Evolutionary conservation across 1,284 basidiomycete species (phyloP), one percentile per base, ranked within the genome.

Genomic region (Leccinum insigne): DNA sequence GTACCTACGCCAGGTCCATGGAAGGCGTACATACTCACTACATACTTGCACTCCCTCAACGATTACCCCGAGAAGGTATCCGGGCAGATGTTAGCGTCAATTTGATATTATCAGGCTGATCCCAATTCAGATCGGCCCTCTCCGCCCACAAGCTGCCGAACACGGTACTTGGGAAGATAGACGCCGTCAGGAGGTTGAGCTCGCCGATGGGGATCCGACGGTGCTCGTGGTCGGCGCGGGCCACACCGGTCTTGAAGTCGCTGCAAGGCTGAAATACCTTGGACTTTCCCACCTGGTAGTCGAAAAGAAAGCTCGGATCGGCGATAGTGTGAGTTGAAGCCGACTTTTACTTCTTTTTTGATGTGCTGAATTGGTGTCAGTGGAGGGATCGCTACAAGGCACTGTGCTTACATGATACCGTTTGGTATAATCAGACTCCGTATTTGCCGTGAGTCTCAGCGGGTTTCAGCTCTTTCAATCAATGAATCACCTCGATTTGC

Each of bases 1-100:
- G 73, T 54, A 0, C 75, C 75, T 0, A 6, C 62, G 0, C 65
- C 67, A 5, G 67, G 66, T 26, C 32, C 38, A 1, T 76, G 77
- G 77, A 78, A 74, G 64, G 77, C 69, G 2, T 77, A 77, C 44
- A 63, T 58, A 1, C 14, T 76, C 7, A 83, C 80, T 68, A 86
- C 86, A 0, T 79, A 80, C 64, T 76, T 87, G 38, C 82, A 85
- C 47, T 79, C 78, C 16, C 77, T 88, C 57, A 77, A 83, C 52
- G 85, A 76, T 26, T 78, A 79, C 68, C 81, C 82, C 0, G 83
- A 84, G 26, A 62, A 73, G 67, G 73, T 29, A 60, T 26, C 14
- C 14, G 56, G 26, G 23, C 6, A 18, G 26, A 58, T 32, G 1
- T 11, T 2, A 10, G 26, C 8, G 1, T 18, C 40, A 0, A 10